Evolutionary conservation across 208 protist genomes (phyloP).

Genomic region (Leishmania tarentolae): DNA sequence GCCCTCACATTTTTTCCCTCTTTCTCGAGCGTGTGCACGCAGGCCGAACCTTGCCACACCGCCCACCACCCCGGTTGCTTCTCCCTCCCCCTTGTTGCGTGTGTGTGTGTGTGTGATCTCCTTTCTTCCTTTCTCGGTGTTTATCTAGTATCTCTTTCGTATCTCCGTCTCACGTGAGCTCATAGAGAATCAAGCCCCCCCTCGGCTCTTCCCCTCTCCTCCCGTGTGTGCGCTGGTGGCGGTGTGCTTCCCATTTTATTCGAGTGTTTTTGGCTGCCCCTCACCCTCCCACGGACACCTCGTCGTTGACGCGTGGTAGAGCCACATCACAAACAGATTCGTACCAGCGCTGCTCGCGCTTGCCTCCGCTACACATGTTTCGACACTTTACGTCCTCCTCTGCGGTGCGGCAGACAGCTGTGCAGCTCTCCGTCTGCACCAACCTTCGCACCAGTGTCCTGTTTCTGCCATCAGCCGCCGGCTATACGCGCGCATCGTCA

Average conservation of each 20-base stretch:
- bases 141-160: constrained; percentile 4
- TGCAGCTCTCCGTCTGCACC: constrained; percentile 7
- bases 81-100: too few relatives aligned
- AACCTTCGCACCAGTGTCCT: not conserved
- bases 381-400: constrained; percentile 10
- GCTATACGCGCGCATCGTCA: not conserved
- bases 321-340: not conserved
- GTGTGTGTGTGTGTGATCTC: not conserved
- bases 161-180: constrained; percentile 8
- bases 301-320: not conserved
- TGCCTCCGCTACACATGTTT: constrained; percentile 3
- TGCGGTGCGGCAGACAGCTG: constrained; percentile 6
- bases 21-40: not conserved
- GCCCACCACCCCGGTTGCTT: not conserved
- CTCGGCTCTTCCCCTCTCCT: not conserved
- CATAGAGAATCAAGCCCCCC: not conserved
- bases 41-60: not conserved
- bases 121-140: constrained; percentile 5
- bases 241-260: constrained; percentile 8
- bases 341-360: not conserved
- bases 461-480: not conserved
- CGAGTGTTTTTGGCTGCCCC: not conserved
- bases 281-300: not conserved
- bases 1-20: not conserved
- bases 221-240: constrained; percentile 9